These are phyloP conservation scores for Trichoderma erinaceum DNA, from an alignment of 495 filamentous ascomycete genomes.

Conservation along the genomic window DNA sequence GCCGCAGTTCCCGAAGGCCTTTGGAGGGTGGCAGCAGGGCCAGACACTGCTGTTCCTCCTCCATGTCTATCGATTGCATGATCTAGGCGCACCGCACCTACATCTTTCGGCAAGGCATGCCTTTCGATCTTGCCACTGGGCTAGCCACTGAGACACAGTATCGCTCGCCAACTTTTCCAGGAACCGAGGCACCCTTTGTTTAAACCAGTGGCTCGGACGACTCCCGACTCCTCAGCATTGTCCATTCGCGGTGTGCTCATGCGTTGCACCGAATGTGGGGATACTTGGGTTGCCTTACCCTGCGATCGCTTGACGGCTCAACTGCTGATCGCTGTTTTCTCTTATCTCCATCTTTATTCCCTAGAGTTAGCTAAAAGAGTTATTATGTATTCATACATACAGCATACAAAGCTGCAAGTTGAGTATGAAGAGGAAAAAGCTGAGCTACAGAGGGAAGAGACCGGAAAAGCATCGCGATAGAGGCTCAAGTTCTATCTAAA, in stretches of 20 bases:
- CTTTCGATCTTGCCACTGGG: neutral
- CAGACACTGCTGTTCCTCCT: neutral
- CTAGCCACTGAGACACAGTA: neutral
- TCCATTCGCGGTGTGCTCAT: neutral
- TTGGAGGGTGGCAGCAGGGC: neutral
- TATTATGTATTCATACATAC: neutral
- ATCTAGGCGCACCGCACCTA: neutral
- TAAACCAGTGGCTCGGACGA: neutral
- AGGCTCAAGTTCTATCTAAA: too few species aligned
- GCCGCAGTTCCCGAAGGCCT: constrained; percentile 12
- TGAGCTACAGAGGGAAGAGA: neutral
- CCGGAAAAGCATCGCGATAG: too few species aligned
- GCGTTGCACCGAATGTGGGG: constrained; percentile 3
- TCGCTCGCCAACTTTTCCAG: neutral
- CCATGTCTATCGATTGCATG: constrained; percentile 3
- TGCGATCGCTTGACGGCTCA: constrained; percentile 11
- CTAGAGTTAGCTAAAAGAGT: neutral
- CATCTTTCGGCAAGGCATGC: constrained; percentile 2
- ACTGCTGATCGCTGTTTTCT: neutral
- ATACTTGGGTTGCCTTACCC: neutral
- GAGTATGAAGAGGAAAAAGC: neutral
- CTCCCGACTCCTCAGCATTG: constrained; percentile 6
- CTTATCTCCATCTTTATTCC: constrained; percentile 5
- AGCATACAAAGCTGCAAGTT: neutral
- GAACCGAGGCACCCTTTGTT: neutral